A percentile compares a stretch with the other conserved stretches of the same genome.
Evolutionary conservation across 306 rosid species (phyloP).

Genomic region (Castanea mollissima): DNA sequence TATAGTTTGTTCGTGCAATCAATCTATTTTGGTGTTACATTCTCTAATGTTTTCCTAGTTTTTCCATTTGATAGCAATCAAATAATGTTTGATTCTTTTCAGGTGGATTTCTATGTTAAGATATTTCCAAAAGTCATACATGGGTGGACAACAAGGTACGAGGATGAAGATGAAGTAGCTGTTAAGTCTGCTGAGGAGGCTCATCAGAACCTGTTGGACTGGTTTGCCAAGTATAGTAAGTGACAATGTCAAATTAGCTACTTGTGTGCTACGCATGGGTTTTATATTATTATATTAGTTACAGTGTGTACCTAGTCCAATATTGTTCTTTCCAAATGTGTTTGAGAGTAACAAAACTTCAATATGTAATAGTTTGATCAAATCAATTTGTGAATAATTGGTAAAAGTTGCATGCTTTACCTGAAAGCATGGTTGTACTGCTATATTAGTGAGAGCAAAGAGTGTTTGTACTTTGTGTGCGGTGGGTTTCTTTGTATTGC

Average conservation of each 20-base stretch:
- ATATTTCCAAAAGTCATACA: conserved; percentile 31
- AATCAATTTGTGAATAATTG: neutral
- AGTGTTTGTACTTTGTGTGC: too few relatives aligned
- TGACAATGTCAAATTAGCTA: neutral
- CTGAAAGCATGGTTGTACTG: neutral
- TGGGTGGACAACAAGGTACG: conserved; percentile 33
- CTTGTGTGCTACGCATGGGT: neutral
- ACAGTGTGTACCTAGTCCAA: neutral
- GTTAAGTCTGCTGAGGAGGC: conserved; percentile 35
- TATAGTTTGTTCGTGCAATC: neutral
- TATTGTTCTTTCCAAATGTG: neutral
- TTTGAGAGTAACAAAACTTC: neutral
- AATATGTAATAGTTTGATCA: neutral
- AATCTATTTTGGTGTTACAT: neutral
- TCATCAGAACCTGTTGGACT: conserved; percentile 24
- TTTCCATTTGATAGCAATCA: neutral
- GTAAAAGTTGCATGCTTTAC: neutral
- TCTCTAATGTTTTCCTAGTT: neutral
- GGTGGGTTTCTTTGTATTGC: too few relatives aligned
- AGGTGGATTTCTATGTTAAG: conserved; percentile 28
- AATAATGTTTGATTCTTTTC: neutral
- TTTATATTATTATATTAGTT: neutral
- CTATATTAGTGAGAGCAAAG: too few relatives aligned
- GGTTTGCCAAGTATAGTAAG: conserved; percentile 25
- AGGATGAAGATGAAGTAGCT: conserved; percentile 20